phyloP scores from a whole-genome alignment of 495 filamentous ascomycete genomes.

The Aspergillus leporis region DNA sequence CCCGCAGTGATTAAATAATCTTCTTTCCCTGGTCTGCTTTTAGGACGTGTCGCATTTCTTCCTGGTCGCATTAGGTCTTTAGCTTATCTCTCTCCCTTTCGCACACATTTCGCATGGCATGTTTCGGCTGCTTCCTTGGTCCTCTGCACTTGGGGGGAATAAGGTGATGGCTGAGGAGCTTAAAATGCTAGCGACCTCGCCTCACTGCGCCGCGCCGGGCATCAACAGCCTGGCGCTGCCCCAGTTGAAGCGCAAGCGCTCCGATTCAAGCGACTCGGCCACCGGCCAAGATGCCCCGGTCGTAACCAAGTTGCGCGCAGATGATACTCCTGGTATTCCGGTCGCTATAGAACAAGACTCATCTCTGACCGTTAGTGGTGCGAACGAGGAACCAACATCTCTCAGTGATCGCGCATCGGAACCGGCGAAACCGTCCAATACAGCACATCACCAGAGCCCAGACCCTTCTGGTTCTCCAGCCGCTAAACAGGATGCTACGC shows the following conservation, averaged over 20 bases:
- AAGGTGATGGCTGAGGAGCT: constrained; percentile 51
- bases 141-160: constrained; percentile 55
- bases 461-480: constrained; percentile 13
- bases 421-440: background rate
- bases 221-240: constrained; percentile 42
- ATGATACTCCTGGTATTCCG: constrained; percentile 22
- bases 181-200: constrained; percentile 42
- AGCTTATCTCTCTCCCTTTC: constrained; percentile 16
- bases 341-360: constrained; percentile 11
- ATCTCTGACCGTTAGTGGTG: constrained; percentile 5
- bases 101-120: constrained; percentile 53
- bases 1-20: constrained; percentile 8
- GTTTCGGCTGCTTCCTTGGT: constrained; percentile 58
- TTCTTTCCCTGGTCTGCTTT: constrained; percentile 3
- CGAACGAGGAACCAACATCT: constrained; percentile 10
- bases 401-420: constrained; percentile 10
- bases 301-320: constrained; percentile 34
- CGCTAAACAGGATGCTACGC: constrained; percentile 23
- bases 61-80: constrained; percentile 18
- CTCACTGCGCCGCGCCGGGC: constrained; percentile 37
- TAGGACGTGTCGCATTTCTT: constrained; percentile 31
- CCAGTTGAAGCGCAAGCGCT: constrained; percentile 59
- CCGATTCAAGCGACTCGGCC: constrained; percentile 33
- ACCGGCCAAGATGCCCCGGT: constrained; percentile 31
- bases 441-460: constrained; percentile 13